Evolutionary conservation across 2,329 filamentous ascomycete genomes (phyloP).

Genomic region (Fusarium keratoplasticum): DNA sequence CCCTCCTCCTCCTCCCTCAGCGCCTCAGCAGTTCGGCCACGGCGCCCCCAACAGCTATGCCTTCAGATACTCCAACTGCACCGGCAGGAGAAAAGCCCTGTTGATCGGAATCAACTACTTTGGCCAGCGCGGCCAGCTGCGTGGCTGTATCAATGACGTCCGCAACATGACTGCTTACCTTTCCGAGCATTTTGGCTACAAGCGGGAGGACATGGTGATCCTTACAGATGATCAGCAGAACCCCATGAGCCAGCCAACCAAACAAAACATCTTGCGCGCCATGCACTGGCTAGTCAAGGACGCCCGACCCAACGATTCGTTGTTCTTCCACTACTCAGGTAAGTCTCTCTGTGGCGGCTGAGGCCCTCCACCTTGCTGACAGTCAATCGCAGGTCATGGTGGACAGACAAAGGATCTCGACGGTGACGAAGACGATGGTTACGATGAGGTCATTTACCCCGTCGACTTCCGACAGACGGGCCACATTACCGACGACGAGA

Average conservation of each 20-base stretch:
- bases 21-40: constrained; percentile 79
- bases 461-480: constrained; percentile 84
- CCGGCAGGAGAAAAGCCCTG: constrained; percentile 86
- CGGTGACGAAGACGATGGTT: constrained; percentile 84
- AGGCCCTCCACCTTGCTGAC: constrained; percentile 12
- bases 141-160: constrained; percentile 97
- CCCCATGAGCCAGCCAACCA: constrained; percentile 95
- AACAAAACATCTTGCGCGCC: constrained; percentile 91
- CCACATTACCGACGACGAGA: constrained; percentile 86
- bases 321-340: constrained; percentile 99
- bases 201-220: constrained; percentile 95
- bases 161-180: constrained; percentile 96
- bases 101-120: constrained; percentile 98
- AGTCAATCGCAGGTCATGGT: constrained; percentile 69
- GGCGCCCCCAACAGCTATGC: constrained; percentile 84
- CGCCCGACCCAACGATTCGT: constrained; percentile 88
- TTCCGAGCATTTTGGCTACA: constrained; percentile 90
- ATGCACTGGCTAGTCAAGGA: constrained; percentile 99
- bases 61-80: constrained; percentile 94
- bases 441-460: constrained; percentile 86
- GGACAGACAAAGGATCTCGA: constrained; percentile 85
- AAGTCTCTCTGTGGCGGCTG: constrained; percentile 44
- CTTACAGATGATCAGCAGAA: constrained; percentile 97
- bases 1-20: constrained; percentile 74
- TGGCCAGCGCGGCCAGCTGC: constrained; percentile 86